Percentiles rank a stretch among this genome's conserved stretches.
phyloP scores from a whole-genome alignment of 331 rosid genomes.

The Cucumis variabilis region DNA sequence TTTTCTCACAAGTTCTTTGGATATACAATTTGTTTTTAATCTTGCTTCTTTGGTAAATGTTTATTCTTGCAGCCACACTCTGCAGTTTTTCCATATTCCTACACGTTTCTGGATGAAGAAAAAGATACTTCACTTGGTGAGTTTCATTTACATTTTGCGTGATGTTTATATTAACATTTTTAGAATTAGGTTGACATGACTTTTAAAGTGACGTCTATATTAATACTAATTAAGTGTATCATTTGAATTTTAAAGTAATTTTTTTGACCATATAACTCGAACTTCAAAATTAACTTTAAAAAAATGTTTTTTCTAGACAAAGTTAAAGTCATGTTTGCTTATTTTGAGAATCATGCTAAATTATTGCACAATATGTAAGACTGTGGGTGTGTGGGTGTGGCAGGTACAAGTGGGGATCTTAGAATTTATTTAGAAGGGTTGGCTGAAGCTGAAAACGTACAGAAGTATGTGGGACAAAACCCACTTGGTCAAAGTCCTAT shows the following conservation, averaged over 20 bases:
- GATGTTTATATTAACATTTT: neutral
- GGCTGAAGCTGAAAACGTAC: slow-evolving; percentile 50
- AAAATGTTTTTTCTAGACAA: neutral
- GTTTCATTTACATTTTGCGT: neutral
- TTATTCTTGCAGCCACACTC: slow-evolving; percentile 55
- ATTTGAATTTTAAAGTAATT: neutral
- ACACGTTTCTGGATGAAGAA: slow-evolving; percentile 38
- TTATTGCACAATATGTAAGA: neutral
- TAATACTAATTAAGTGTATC: neutral
- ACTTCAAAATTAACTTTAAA: neutral
- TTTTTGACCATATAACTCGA: neutral
- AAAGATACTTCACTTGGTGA: slow-evolving; percentile 71
- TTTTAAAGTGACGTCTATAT: neutral
- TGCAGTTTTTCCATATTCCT: slow-evolving; percentile 69
- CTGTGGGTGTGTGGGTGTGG: neutral
- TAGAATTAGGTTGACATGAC: too few relatives aligned
- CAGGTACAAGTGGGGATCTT: slow-evolving; percentile 56
- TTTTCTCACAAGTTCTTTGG: neutral
- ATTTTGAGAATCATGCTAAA: neutral
- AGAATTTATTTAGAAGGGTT: slow-evolving; percentile 51
- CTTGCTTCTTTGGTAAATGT: slow-evolving; percentile 25
- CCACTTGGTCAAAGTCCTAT: slow-evolving; percentile 59
- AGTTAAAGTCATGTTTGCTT: neutral
- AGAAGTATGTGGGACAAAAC: slow-evolving; percentile 45
- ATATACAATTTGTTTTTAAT: slow-evolving; percentile 1